These are phyloP conservation scores for Dactylellina cionopaga DNA, from an alignment of 2,329 filamentous ascomycete species.

Conservation along the genomic window DNA sequence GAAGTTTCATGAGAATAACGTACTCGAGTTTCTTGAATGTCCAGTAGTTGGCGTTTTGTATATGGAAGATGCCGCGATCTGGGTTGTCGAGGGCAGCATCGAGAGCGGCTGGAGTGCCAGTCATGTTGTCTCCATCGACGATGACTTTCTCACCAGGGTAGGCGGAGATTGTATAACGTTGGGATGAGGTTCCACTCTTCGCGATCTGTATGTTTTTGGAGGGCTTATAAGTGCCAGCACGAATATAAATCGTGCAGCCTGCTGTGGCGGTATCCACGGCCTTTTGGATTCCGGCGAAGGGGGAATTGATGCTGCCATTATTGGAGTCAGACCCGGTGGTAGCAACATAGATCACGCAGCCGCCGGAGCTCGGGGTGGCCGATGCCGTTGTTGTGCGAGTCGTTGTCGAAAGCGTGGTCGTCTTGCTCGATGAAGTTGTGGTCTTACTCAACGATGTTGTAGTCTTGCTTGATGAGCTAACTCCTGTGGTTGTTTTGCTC, in stretches of 20 bases:
- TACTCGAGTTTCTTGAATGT: conserved; percentile 62
- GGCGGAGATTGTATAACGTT: conserved; percentile 62
- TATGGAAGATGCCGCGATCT: conserved; percentile 65
- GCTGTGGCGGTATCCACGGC: conserved; percentile 64
- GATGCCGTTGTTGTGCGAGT: conserved; percentile 13
- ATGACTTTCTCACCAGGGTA: conserved; percentile 63
- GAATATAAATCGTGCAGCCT: conserved; percentile 64
- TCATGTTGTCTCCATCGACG: conserved; percentile 63
- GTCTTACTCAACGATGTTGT: conserved; percentile 7
- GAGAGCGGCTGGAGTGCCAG: conserved; percentile 62
- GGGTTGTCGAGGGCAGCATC: conserved; percentile 61
- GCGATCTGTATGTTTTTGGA: conserved; percentile 65
- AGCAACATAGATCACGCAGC: conserved; percentile 63
- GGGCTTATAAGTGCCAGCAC: conserved; percentile 63
- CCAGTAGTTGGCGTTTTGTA: conserved; percentile 64
- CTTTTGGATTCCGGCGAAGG: conserved; percentile 64
- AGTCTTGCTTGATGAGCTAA: background rate
- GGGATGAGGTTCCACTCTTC: conserved; percentile 61
- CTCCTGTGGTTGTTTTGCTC: conserved; percentile 1
- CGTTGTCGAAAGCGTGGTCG: background rate
- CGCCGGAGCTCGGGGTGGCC: conserved; percentile 45
- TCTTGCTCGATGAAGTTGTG: background rate
- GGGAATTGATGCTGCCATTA: conserved; percentile 61
- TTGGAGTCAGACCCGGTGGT: conserved; percentile 62
- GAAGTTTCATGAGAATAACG: too few species aligned